phyloP scores from a whole-genome alignment of 2,329 filamentous ascomycete genomes.

The Neofusicoccum sp. region DNA sequence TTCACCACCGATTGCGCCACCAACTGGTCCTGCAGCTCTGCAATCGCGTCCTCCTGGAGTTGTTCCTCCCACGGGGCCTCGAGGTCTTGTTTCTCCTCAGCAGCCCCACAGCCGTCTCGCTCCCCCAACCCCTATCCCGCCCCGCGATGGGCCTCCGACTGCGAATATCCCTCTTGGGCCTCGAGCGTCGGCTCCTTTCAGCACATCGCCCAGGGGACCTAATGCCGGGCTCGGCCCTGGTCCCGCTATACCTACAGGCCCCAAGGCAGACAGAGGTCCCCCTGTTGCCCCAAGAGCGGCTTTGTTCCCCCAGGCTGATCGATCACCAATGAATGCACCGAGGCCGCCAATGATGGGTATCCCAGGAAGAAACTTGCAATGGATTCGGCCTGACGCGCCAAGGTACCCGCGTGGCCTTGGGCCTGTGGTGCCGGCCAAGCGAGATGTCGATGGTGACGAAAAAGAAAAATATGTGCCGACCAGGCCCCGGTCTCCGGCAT shows the following conservation, averaged over 20 bases:
- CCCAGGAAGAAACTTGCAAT: constrained; percentile 40
- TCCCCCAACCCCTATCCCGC: constrained; percentile 23
- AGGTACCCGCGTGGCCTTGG: constrained; percentile 21
- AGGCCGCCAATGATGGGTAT: constrained; percentile 33
- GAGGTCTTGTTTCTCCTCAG: constrained; percentile 16
- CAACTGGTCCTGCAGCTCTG: constrained; percentile 14
- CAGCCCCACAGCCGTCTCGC: constrained; percentile 12
- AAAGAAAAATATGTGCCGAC: constrained; percentile 28
- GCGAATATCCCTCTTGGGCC: constrained; percentile 29
- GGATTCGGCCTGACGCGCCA: constrained; percentile 40
- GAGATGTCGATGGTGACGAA: constrained; percentile 45
- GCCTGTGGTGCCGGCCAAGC: constrained; percentile 41
- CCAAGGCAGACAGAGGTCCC: constrained; percentile 35
- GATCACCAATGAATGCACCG: constrained; percentile 28
- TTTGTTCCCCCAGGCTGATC: constrained; percentile 32
- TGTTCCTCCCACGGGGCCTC: constrained; percentile 15
- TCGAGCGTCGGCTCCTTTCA: constrained; percentile 28
- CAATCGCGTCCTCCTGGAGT: constrained; percentile 7
- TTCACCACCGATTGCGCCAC: constrained; percentile 12
- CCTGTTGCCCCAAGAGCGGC: constrained; percentile 28
- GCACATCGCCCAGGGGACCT: constrained; percentile 35
- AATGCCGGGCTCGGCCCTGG: constrained; percentile 6
- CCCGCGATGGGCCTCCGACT: constrained; percentile 31
- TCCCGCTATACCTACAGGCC: constrained; percentile 37
- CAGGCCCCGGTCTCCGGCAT: constrained; percentile 15